Base-by-base conservation (phyloP, 2,329 filamentous ascomycete species). In the Cladobotryum protrusum region DNA sequence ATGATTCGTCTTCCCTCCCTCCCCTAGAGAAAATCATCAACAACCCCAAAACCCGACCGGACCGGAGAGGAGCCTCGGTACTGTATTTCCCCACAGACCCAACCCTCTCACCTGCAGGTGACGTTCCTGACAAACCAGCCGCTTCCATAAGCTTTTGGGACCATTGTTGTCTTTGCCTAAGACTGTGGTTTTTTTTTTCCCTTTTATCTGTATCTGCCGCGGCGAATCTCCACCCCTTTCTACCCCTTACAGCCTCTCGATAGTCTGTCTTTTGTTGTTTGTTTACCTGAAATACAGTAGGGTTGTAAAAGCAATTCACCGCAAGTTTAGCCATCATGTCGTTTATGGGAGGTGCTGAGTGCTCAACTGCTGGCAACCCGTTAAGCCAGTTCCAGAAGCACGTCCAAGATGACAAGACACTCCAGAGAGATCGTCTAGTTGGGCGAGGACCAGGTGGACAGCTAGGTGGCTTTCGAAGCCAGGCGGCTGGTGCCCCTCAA, bases 341-440 rank as follows among this genome's bases (percentile, higher is more conserved):
- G 49, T 97, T 99, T 70, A 80, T 97, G 62, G 88, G 89, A 71
- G 89, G 92, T 61, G 87, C 92, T 61, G 93, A 97, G 74, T 99
- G 93, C 78, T 97, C 92, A 50, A 95, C 93, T 54, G 90, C 88
- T 57, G 89, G 86, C 64, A 99, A 99, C 70, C 93, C 95, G 51
- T 83, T 99, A 62, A 92, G 89, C 66, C 93, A 97, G 76, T 95
- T 99, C 69, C 89, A 91, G 57, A 99, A 99, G 72, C 91, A 96
- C 70, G 89, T 93, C 50, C 88, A 95, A 65, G 89, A 95, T 78
- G 93, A 99, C 74, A 95, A 91, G 72, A 93, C 88, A 51, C 75
- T 97, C 51, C 93, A 97, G 72, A 81, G 91, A 62, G 93, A 99
- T 69, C 83, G 93, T 52, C 76, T 97, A 54, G 84, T 88, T 53